Evolutionary conservation across 495 filamentous ascomycete species (phyloP), one percentile per base, ranked within the genome.

Genomic region (Parathielavia appendiculata): DNA sequence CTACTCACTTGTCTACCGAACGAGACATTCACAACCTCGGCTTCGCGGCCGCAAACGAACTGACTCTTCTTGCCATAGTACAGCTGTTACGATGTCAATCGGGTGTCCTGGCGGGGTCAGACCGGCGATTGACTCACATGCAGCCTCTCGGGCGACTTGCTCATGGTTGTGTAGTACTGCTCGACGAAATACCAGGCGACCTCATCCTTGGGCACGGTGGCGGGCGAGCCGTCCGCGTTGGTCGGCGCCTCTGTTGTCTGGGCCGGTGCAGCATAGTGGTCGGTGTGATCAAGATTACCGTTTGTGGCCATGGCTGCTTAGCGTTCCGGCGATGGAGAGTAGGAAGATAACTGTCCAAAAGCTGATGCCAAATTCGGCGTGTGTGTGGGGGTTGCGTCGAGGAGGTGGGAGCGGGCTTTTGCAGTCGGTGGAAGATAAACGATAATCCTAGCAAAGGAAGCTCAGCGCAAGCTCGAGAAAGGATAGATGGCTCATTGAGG

Each of bases 121-220:
- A 16, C 20, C 41, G 48, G 41, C 20, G 36, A 52, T 47, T 59
- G 56, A 80, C 86, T 76, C 74, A 91, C 88, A 68, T 91, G 90
- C 59, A 98, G 84, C 74, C 92, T 95, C 65, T 96, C 92, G 16
- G 95, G 93, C 59, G 79, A 87, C 70, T 90, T 89, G 84, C 90
- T 96, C 66, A 98, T 80, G 61, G 90, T 98, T 60, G 90, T 97
- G 73, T 98, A 98, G 79, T 95, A 97, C 70, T 96, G 91, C 81
- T 98, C 95, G 36, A 97, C 93, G 63, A 98, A 98, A 73, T 91
- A 97, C 93, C 93, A 98, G 65, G 91, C 93, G 52, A 98, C 89
- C 75, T 97, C 90, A 73, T 92, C 89, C 72, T 93, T 95, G 45
- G 72, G 64, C 13, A 78, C 72, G 35, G 69, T 69, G 62, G 58